phyloP scores from a whole-genome alignment of 2,329 filamentous ascomycete genomes.

The Stemphylium vesicarium region DNA sequence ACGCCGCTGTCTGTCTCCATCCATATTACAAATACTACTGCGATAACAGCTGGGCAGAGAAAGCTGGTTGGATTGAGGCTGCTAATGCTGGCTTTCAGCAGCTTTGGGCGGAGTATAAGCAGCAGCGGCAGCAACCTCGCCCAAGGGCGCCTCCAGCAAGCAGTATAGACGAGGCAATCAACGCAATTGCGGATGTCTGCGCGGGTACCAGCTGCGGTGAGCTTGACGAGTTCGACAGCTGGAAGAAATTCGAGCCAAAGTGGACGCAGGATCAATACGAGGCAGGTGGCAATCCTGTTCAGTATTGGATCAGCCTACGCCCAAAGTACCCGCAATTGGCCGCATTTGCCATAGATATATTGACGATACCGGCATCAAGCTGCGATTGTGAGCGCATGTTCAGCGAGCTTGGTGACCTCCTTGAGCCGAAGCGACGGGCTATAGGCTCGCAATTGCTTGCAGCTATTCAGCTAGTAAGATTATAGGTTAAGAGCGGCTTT shows the following conservation, averaged over 20 bases:
- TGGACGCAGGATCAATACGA: background rate
- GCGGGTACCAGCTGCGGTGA: background rate
- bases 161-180: background rate
- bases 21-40: too few relatives aligned
- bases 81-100: background rate
- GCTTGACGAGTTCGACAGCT: background rate
- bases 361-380: constrained; percentile 6
- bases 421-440: background rate
- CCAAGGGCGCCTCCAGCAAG: background rate
- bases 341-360: background rate
- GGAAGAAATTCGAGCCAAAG: background rate
- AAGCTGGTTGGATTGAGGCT: background rate
- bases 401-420: constrained; percentile 3
- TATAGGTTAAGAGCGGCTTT: too few relatives aligned
- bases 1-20: too few relatives aligned
- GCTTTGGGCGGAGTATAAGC: background rate
- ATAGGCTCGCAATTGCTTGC: constrained; percentile 2
- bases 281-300: background rate
- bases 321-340: constrained; percentile 3
- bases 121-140: background rate
- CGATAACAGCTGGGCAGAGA: background rate
- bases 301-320: background rate
- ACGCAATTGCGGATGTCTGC: background rate
- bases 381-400: too few relatives aligned
- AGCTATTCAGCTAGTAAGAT: background rate